phyloP scores from a whole-genome alignment of 1,139 yeast species.

The Hanseniaspora gamundiae region DNA sequence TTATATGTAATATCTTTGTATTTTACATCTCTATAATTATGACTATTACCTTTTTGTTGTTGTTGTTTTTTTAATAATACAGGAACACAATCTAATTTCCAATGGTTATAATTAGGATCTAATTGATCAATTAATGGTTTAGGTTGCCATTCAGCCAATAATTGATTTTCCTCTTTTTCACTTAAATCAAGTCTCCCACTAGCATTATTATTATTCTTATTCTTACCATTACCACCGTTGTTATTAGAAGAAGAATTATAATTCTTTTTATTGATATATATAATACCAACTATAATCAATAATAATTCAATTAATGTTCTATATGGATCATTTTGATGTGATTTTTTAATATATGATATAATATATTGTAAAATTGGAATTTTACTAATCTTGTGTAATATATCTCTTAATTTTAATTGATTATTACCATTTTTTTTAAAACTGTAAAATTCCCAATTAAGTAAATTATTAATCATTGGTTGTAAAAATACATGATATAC shows the following conservation, averaged over 20 bases:
- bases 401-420: neutral
- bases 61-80: conserved; percentile 40
- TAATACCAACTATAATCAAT: conserved; percentile 70
- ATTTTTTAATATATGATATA: conserved; percentile 68
- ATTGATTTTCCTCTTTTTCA: conserved; percentile 63
- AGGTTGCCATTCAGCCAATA: conserved; percentile 86
- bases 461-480: too few species aligned
- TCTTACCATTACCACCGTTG: too few species aligned
- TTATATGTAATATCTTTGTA: conserved; percentile 5
- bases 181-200: conserved; percentile 40
- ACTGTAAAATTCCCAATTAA: too few species aligned
- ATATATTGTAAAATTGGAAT: conserved; percentile 20
- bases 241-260: too few species aligned
- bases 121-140: conserved; percentile 55
- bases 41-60: neutral
- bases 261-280: conserved; percentile 59
- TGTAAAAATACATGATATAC: too few species aligned
- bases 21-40: conserved; percentile 4
- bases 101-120: conserved; percentile 16
- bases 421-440: neutral
- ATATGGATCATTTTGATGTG: conserved; percentile 89
- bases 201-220: conserved; percentile 43
- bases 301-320: conserved; percentile 74
- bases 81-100: neutral
- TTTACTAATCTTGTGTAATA: neutral